phyloP scores from a whole-genome alignment of 2,329 filamentous ascomycete species.

The Penicillium decumbens region DNA sequence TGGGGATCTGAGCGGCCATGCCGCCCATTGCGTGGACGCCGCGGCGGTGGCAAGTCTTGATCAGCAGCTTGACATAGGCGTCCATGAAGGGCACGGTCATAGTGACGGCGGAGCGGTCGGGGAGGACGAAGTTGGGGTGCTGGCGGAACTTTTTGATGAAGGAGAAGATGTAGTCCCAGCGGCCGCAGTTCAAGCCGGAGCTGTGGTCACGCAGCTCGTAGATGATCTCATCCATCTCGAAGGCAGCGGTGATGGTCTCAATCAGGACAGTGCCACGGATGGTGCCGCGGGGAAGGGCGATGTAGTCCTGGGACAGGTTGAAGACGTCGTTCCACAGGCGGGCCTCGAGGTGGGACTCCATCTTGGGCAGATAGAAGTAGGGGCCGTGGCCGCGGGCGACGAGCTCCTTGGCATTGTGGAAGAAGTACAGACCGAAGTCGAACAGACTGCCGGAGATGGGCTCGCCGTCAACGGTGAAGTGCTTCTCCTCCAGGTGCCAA shows the following conservation, averaged over 20 bases:
- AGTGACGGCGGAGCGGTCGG: constrained; percentile 83
- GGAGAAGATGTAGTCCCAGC: constrained; percentile 99
- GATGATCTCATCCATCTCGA: constrained; percentile 99
- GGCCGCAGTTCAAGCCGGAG: constrained; percentile 93
- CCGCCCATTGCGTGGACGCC: constrained; percentile 98
- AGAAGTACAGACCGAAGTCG: constrained; percentile 98
- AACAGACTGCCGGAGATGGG: constrained; percentile 89
- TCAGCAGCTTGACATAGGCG: constrained; percentile 90
- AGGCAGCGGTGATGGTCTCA: constrained; percentile 94
- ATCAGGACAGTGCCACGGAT: constrained; percentile 94
- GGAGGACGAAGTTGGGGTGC: constrained; percentile 86
- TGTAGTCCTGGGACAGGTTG: constrained; percentile 90
- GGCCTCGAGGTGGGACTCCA: constrained; percentile 96
- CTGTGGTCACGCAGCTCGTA: constrained; percentile 97
- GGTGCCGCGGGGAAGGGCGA: constrained; percentile 82
- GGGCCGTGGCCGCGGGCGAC: constrained; percentile 79
- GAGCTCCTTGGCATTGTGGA: constrained; percentile 90
- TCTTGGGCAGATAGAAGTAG: constrained; percentile 98
- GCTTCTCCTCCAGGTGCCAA: constrained; percentile 98
- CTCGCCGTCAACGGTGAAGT: constrained; percentile 91
- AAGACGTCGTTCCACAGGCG: constrained; percentile 97
- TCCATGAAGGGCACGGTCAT: constrained; percentile 99
- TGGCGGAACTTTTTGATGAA: constrained; percentile 99
- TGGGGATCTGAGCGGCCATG: constrained; percentile 98
- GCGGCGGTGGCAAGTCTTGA: constrained; percentile 95